Percentiles rank a stretch among this genome's conserved stretches.
Evolutionary conservation across 768 basidiomycete genomes (phyloP).

Genomic region (Gloeostereum incarnatum): DNA sequence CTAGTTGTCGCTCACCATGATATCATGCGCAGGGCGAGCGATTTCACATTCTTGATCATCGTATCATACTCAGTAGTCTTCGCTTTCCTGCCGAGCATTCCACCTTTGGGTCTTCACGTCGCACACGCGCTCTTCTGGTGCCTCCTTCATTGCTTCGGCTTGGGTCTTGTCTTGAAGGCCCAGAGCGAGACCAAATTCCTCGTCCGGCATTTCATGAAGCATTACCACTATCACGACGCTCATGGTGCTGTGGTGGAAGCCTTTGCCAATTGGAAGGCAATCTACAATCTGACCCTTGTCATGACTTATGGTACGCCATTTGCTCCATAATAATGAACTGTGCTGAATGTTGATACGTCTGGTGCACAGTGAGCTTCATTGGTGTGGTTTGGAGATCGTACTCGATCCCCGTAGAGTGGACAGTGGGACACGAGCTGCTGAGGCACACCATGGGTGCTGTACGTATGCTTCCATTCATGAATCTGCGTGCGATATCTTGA

Average conservation of each 20-base stretch:
- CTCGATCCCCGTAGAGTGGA: constrained; percentile 74
- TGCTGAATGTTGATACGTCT: no score
- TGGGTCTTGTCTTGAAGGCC: constrained; percentile 75
- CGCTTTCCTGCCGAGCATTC: constrained; percentile 42
- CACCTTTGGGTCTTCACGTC: constrained; percentile 38
- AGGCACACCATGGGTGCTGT: constrained; percentile 86
- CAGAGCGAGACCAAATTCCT: constrained; percentile 85
- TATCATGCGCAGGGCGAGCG: constrained; percentile 53
- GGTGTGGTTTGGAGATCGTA: constrained; percentile 91
- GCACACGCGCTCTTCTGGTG: constrained; percentile 81
- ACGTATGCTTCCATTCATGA: constrained; percentile 19
- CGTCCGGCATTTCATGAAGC: constrained; percentile 89
- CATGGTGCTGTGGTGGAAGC: constrained; percentile 85
- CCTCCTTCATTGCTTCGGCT: constrained; percentile 77
- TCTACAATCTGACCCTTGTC: constrained; percentile 87
- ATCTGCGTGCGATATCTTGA: constrained; percentile 6
- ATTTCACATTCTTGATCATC: constrained; percentile 72
- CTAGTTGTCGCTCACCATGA: not conserved
- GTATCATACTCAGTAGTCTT: constrained; percentile 57
- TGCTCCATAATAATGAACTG: constrained; percentile 2
- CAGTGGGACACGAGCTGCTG: constrained; percentile 76
- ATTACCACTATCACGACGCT: constrained; percentile 84
- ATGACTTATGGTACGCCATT: constrained; percentile 78
- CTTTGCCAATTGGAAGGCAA: constrained; percentile 89
- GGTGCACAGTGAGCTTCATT: constrained; percentile 62